Percentiles rank a stretch among this genome's conserved stretches.
Conservation (phyloP, 306 rosid species). For the Gastrolobium villosum region DNA sequence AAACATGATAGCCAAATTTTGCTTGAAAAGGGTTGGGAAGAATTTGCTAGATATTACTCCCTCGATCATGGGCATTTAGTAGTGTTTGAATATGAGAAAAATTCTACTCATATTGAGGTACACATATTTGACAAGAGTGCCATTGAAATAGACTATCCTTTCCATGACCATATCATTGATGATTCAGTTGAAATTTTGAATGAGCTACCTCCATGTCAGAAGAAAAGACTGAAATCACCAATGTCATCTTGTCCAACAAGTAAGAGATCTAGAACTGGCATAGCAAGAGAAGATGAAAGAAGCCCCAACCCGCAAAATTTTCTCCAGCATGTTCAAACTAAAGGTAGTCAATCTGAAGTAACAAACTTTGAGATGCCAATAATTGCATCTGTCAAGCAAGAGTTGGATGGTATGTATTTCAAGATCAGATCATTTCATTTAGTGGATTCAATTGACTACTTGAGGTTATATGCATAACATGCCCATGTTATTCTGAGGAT, state of each 20-base stretch:
- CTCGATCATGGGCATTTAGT: constrained; percentile 16
- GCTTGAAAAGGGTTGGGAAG: neutral
- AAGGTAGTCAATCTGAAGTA: neutral
- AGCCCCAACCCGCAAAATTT: neutral
- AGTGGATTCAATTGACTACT: neutral
- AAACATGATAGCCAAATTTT: neutral
- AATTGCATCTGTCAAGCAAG: neutral
- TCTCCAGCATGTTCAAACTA: neutral
- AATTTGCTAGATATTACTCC: neutral
- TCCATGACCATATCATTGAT: neutral
- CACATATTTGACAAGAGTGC: constrained; percentile 18
- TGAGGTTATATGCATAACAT: neutral
- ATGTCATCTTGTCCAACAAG: neutral
- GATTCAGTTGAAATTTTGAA: neutral
- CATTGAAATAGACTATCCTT: constrained; percentile 20
- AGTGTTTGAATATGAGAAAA: neutral
- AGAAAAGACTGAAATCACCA: neutral
- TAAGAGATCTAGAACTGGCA: neutral
- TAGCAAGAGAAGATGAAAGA: neutral
- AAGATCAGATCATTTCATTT: neutral
- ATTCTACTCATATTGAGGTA: neutral
- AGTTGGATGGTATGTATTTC: constrained; percentile 6
- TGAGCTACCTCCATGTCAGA: too few species aligned
- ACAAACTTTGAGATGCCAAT: neutral
- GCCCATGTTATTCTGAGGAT: neutral